Base-by-base conservation (phyloP, 306 rosid genomes). In the Trifolium repens region DNA sequence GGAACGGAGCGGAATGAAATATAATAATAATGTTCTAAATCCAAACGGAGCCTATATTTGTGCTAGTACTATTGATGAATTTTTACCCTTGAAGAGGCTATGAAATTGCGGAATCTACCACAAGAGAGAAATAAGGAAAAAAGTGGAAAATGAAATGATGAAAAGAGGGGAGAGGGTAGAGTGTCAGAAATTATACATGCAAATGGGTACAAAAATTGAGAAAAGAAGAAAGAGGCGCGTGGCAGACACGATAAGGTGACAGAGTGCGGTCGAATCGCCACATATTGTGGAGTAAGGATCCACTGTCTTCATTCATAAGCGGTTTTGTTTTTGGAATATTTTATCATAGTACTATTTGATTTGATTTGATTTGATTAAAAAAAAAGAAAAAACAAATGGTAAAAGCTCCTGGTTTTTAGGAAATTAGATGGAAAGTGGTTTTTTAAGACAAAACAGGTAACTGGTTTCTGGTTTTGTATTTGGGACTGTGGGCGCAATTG, bases 181-280 rank as follows among this genome's bases (percentile, higher is more conserved):
- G 43, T 34, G 67, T 40, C 35, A 22, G 49, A 42, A 26, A 9
- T 0, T 39, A 27, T 30, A 35, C 97, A 94, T 94, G 98, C 98
- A 91, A 64, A 75, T 47, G 85, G 88, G 86, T 87, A 89, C 98
- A 90, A 86, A 86, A 74, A 15, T 65, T 58, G 35, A 80, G 86
- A 24, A 8, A n/a, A 47, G 63, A 65, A 83, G 78, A 47, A 49
- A 4, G 65, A 8, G 85, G 97, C 96, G 97, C 98, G 98, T 94
- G 98, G 83, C 90, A 4, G 50, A 0, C 90, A 90, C 97, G 89
- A n/a, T 71, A 16, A 57, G 85, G 86, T 85, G 89, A 82, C 90
- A 91, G 96, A 58, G 85, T 75, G 88, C 90, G 96, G 96, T 88
- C 98, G 97, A 85, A 87, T 88, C 94, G 96, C 98, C 98, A 91